Evolutionary conservation across 2,329 filamentous ascomycete genomes (phyloP).

Genomic region (Diaporthe sp.): DNA sequence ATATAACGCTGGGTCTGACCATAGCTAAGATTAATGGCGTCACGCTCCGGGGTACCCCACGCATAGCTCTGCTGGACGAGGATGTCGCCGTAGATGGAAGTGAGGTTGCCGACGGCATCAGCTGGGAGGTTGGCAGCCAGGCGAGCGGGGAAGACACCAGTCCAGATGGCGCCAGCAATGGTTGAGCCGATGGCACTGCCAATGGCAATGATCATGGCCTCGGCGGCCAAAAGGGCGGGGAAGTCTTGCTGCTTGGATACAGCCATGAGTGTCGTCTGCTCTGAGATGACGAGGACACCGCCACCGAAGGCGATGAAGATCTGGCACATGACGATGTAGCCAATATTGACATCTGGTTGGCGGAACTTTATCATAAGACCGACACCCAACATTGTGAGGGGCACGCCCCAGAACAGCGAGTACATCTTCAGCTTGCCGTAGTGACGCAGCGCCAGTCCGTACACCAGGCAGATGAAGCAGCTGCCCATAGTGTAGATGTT

Average conservation of each 20-base stretch:
- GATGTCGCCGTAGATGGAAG: not conserved
- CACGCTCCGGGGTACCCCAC: constrained; percentile 2
- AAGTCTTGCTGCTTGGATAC: constrained; percentile 73
- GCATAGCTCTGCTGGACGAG: constrained; percentile 4
- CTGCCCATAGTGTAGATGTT: constrained; percentile 54
- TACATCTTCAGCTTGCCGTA: constrained; percentile 54
- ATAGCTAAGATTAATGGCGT: constrained; percentile 13
- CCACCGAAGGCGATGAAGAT: constrained; percentile 73
- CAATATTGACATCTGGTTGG: constrained; percentile 61
- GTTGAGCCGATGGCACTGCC: constrained; percentile 72
- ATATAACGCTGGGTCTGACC: constrained; percentile 18
- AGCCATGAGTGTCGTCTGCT: constrained; percentile 73
- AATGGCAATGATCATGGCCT: constrained; percentile 71
- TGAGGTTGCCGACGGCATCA: not conserved
- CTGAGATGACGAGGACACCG: constrained; percentile 70
- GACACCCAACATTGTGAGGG: constrained; percentile 68
- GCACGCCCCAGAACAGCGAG: constrained; percentile 62
- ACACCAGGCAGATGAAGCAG: constrained; percentile 10
- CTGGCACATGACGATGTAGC: constrained; percentile 72
- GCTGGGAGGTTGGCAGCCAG: constrained; percentile 15
- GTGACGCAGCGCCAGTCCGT: constrained; percentile 38
- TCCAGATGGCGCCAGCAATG: constrained; percentile 76
- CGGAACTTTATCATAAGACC: constrained; percentile 73
- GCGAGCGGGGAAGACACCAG: constrained; percentile 53
- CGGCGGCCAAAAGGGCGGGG: constrained; percentile 71